Percentiles rank a stretch among this genome's conserved stretches.
Conservation (phyloP, 2,329 filamentous ascomycete species). For the Alternaria sp. region DNA sequence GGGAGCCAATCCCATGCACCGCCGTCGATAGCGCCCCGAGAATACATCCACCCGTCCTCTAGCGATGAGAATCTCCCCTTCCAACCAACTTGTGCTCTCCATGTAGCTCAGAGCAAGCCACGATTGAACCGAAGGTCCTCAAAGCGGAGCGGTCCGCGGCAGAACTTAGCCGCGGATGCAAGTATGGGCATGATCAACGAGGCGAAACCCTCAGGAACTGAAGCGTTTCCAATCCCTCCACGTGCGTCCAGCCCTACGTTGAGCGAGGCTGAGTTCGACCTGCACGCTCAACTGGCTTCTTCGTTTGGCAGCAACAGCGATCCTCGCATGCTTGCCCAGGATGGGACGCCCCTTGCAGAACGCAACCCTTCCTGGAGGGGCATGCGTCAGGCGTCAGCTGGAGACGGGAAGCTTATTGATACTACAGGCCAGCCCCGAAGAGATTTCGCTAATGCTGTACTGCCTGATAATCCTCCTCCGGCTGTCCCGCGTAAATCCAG, state of each 20-base stretch:
- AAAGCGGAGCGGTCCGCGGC: slow-evolving; percentile 20
- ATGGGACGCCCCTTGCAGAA: slow-evolving; percentile 29
- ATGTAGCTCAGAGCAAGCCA: slow-evolving; percentile 19
- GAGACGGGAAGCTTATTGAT: slow-evolving; percentile 1
- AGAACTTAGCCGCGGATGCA: slow-evolving; percentile 21
- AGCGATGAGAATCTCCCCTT: slow-evolving; percentile 31
- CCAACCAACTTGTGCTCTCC: slow-evolving; percentile 33
- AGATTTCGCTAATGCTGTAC: slow-evolving; percentile 17
- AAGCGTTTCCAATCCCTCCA: slow-evolving; percentile 15
- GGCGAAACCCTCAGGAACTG: slow-evolving; percentile 29
- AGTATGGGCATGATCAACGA: slow-evolving; percentile 32
- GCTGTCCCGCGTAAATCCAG: slow-evolving; percentile 51
- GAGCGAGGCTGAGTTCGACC: slow-evolving; percentile 54
- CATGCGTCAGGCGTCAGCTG: slow-evolving; percentile 13
- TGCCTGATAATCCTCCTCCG: slow-evolving; percentile 31
- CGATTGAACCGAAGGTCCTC: slow-evolving; percentile 31
- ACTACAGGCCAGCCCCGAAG: slow-evolving; percentile 12
- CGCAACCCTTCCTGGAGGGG: slow-evolving; percentile 30
- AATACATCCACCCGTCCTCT: slow-evolving; percentile 33
- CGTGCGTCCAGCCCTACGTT: slow-evolving; percentile 51
- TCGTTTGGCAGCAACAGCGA: slow-evolving; percentile 47
- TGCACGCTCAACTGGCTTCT: slow-evolving; percentile 42
- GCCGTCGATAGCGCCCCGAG: slow-evolving; percentile 26
- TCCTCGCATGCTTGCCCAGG: slow-evolving; percentile 44
- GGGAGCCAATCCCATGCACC: slow-evolving; percentile 21